Base-by-base conservation (phyloP, 495 filamentous ascomycete species). In the Tuber brumale region DNA sequence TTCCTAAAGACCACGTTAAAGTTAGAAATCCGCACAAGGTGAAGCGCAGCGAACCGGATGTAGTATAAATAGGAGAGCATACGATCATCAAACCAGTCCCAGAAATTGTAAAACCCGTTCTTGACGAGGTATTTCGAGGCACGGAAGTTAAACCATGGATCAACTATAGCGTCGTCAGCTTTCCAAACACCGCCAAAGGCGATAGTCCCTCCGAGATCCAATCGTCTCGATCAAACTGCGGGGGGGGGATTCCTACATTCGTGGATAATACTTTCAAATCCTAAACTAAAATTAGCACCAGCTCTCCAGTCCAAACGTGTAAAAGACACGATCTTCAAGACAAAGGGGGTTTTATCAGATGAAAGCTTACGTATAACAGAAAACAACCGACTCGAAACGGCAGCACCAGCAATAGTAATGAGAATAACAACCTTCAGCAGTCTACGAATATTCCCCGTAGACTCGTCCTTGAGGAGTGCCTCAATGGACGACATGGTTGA, bases 21-120 rank as follows among this genome's bases (percentile, higher is more conserved):
- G 69, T 70, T n/a, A 79, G 74, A 82, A 80, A 78, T 77, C 39
- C 75, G 66, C 77, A 84, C 18, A 7, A 43, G 18, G 37, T 61
- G 61, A 37, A 70, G 70, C 43, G 45, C 23, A 39, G 51, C 69
- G 80, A 35, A 7, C 23, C 51, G 9, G 27, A 61, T 23, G n/a
- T 4, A 31, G n/a, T 16, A 31, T 31, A 27, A 18, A 51, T 45
- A 45, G 41, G 70, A 70, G 37, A 77, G 85, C 90, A 70, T 88
- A 92, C 95, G 91, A 88, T 99, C 96, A 86, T 99, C 96, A 83
- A 99, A 99, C 96, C 96, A 99, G 85, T 99, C 95, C 96, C 96
- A 99, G 84, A 99, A 99, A 84, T 91, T 93, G 85, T 97, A 96
- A 86, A 99, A 98, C 76, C 96, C 96, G 89, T 99, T 88, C 81